Conservation (phyloP, 768 basidiomycete genomes). For the Leccinum pellstonianum region DNA sequence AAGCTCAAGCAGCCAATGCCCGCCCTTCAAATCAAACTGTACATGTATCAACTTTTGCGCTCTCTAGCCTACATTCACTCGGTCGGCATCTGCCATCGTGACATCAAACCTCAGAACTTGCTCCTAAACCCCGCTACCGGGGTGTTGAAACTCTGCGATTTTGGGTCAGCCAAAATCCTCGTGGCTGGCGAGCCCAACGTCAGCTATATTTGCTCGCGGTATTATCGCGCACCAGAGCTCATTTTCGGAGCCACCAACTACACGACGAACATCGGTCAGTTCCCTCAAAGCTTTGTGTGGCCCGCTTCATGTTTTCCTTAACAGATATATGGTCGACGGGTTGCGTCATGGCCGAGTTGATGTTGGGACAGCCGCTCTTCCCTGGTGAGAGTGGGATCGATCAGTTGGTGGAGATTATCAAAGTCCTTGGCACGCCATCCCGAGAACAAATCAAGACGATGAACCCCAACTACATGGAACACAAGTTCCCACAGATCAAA, state of each 20-base stretch:
- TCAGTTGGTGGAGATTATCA: conserved; percentile 99
- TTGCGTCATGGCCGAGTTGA: conserved; percentile 99
- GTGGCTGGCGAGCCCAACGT: conserved; percentile 98
- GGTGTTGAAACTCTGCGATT: conserved; percentile 96
- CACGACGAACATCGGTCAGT: conserved; percentile 96
- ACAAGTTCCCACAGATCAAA: conserved; percentile 99
- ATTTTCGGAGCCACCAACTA: conserved; percentile 99
- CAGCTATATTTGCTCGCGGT: conserved; percentile 98
- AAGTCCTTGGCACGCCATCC: conserved; percentile 97
- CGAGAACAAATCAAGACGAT: conserved; percentile 99
- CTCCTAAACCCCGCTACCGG: conserved; percentile 96
- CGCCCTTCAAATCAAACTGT: conserved; percentile 98
- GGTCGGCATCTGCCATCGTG: conserved; percentile 98
- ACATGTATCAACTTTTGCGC: conserved; percentile 99
- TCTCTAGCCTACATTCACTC: conserved; percentile 99
- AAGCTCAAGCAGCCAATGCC: conserved; percentile 99
- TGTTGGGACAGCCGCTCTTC: conserved; percentile 98
- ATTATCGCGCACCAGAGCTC: conserved; percentile 98
- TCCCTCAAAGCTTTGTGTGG: not conserved
- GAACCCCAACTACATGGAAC: conserved; percentile 99
- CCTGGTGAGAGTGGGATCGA: conserved; percentile 99
- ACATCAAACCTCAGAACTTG: conserved; percentile 99
- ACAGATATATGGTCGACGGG: conserved; percentile 99
- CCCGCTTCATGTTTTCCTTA: conserved; percentile 8
- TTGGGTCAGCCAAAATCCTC: conserved; percentile 98